Base-by-base conservation (phyloP, 2,329 filamentous ascomycete species). In the Claviceps paspali region DNA sequence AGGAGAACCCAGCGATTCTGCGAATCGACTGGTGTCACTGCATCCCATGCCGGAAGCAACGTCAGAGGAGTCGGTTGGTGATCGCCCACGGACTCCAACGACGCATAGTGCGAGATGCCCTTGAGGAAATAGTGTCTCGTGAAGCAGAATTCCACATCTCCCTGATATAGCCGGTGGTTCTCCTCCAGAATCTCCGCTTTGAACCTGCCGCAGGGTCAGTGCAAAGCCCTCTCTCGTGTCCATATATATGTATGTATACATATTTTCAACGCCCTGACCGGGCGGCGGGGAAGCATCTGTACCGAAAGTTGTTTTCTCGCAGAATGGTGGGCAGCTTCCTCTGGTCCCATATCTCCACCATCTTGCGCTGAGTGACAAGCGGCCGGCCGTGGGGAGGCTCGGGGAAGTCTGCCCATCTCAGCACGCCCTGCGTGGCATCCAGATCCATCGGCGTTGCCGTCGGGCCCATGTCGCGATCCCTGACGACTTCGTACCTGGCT, bases 341-440 rank as follows among this genome's bases (percentile, higher is more conserved):
- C 45, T 70, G 65, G 1, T 66, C 61, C 46, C 65, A 63, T n/a
- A 76, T 64, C 45, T 75, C 71, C 6, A 73, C 59, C 52, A 67
- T 68, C 48, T 69, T 72, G 28, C 70, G 61, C 48, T 72, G 65
- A 8, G 61, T 67, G 24, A 73, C 51, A 34, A 58, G 24, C 9
- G 65, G 60, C n/a, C 61, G 57, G 10, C 59, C 59, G 18, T 60
- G 60, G 1, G 64, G 57, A 12, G 73, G 72, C 42, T 78, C 74
- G 1, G 75, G 74, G 31, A 77, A 61, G 44, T 78, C 74, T 5
- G 60, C 66, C 70, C 72, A 79, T 31, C 67, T 59, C 40, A 79
- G 50, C 3, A 66, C 63, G 14, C 69, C 71, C 0, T 57, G 56
- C 1, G 55, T 50, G 5, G 54, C 47, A 41, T 70, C 63, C 29